Evolutionary conservation across 2,329 filamentous ascomycete genomes (phyloP).

Genomic region (Sclerotiophoma versabilis): DNA sequence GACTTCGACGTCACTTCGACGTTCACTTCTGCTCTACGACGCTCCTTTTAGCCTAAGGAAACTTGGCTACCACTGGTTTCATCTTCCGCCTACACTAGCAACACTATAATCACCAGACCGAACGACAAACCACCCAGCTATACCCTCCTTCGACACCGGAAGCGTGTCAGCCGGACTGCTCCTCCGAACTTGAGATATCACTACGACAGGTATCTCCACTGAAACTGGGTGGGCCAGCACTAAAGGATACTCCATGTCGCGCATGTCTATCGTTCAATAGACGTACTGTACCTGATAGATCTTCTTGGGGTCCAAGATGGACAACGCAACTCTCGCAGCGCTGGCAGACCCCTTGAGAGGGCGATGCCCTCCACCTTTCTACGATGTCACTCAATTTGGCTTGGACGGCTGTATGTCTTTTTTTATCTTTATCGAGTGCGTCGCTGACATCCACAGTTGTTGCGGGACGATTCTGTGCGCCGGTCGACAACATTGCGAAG

Average conservation of each 20-base stretch:
- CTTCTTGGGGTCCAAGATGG: slow-evolving; percentile 27
- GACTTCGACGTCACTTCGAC: slow-evolving; percentile 15
- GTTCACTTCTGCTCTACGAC: slow-evolving; percentile 36
- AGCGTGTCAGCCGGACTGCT: slow-evolving; percentile 15
- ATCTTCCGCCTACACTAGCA: slow-evolving; percentile 32
- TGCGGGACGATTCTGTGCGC: slow-evolving; percentile 65
- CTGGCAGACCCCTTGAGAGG: slow-evolving; percentile 50
- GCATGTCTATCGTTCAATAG: slow-evolving; percentile 22
- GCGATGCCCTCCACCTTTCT: slow-evolving; percentile 73
- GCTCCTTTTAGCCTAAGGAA: slow-evolving; percentile 20
- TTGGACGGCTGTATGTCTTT: slow-evolving; percentile 70
- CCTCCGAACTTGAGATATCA: background rate
- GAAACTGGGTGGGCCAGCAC: background rate
- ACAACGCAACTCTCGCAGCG: slow-evolving; percentile 36
- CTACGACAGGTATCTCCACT: background rate
- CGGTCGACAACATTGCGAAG: slow-evolving; percentile 51
- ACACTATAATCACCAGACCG: slow-evolving; percentile 25
- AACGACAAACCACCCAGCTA: slow-evolving; percentile 18
- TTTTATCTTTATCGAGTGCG: background rate
- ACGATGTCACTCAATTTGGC: slow-evolving; percentile 67
- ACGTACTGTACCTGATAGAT: slow-evolving; percentile 13
- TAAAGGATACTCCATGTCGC: slow-evolving; percentile 31
- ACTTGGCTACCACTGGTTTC: slow-evolving; percentile 33
- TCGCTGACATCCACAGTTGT: slow-evolving; percentile 55
- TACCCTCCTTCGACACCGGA: slow-evolving; percentile 18